Evolutionary conservation across 805 yeast genomes (phyloP).

Genomic region (Ogataea thermomethanolica): DNA sequence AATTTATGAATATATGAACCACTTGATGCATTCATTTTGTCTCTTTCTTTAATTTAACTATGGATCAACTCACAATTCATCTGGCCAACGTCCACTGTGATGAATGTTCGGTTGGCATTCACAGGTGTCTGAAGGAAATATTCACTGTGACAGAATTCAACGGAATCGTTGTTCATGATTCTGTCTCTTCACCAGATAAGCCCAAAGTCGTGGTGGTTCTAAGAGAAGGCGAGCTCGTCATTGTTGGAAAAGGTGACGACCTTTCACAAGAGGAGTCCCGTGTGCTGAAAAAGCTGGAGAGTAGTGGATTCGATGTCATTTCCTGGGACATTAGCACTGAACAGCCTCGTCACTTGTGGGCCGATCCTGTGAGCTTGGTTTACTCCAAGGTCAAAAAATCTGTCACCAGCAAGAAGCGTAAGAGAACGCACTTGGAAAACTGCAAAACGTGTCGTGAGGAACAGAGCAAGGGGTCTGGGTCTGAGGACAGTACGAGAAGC

Average conservation of each 20-base stretch:
- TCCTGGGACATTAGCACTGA: conserved; percentile 15
- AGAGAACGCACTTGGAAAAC: conserved; percentile 36
- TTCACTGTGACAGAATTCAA: conserved; percentile 21
- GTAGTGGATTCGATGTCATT: conserved; percentile 37
- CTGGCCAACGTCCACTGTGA: conserved; percentile 54
- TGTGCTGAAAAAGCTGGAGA: conserved; percentile 29
- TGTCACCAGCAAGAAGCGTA: conserved; percentile 8
- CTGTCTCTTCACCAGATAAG: conserved; percentile 1
- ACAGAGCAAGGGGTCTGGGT: conserved; percentile 13
- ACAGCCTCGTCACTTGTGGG: conserved; percentile 6
- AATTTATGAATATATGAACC: conserved; percentile 1
- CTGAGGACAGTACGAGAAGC: background rate
- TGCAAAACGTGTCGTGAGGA: conserved; percentile 41
- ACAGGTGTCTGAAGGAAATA: conserved; percentile 25
- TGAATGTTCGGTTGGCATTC: conserved; percentile 44
- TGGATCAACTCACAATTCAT: conserved; percentile 24
- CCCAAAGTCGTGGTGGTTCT: conserved; percentile 23
- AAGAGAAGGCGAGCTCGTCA: conserved; percentile 28
- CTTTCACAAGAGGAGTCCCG: conserved; percentile 24
- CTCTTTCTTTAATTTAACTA: conserved; percentile 1
- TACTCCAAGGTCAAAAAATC: conserved; percentile 8
- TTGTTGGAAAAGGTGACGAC: conserved; percentile 24
- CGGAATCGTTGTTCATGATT: conserved; percentile 6
- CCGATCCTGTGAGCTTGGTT: conserved; percentile 17
- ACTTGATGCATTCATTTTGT: background rate